Base-by-base conservation (phyloP, 768 basidiomycete species). In the Fomitopsis pulvina region DNA sequence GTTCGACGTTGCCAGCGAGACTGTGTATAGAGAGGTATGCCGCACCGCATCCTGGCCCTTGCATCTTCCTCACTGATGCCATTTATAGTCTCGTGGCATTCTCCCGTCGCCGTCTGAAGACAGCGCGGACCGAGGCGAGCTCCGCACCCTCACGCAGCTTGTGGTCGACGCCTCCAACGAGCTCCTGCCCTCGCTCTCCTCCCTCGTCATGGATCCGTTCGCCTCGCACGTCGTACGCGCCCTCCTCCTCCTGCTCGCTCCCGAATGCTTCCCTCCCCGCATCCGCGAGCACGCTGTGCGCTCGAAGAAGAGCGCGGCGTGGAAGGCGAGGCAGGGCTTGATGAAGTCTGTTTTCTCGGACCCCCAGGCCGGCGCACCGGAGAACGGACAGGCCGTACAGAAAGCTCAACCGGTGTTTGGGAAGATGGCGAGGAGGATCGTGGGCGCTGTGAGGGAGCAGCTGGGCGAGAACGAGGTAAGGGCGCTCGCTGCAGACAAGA, bases 221-320 rank as follows among this genome's bases (percentile, higher is more conserved):
- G 92, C 87, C 29, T 94, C 95, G 0, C 95, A 97, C 57, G 89
- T 93, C 38, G 56, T 95, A 41, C 85, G 94, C 30, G 80, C 85
- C 21, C 67, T 97, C 2, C 76, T 97, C 12, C 62, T 85, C 4
- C 72, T 96, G 38, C 72, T 96, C n/a, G 82, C 80, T 12, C 87
- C 90, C 0, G 67, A 72, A 25, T 60, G 79, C 2, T 72, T 76
- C 3, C 54, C 69, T 12, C 66, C 67, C 3, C 72, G 68, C 18
- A 53, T 74, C 10, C 41, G 50, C 14, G 57, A 68, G 24, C 52
- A 73, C 18, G 63, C 70, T 26, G 54, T 90, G 27, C 79, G 93
- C n/a, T 92, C 90, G 10, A 95, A 89, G 64, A 90, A 86, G 66
- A 91, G 86, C 52, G 76, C 79, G 0, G 76, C 81, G 12, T 95